Evolutionary conservation across 345 rosid genomes (phyloP).

Genomic region (Garcia nutans): DNA sequence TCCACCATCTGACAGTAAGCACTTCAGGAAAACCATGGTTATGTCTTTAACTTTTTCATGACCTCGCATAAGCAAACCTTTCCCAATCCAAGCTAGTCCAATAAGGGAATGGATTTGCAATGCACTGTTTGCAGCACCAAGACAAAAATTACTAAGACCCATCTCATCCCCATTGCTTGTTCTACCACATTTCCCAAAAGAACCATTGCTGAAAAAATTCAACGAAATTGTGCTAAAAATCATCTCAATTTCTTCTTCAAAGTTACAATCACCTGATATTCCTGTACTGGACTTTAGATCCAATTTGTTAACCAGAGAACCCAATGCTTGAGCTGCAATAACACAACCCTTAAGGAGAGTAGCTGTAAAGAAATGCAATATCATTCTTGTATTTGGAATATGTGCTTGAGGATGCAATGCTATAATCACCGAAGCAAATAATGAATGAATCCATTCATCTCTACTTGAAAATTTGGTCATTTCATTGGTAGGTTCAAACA

Average conservation of each 20-base stretch:
- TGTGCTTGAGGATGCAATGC: constrained; percentile 57
- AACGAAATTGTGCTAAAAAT: constrained; percentile 40
- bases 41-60: constrained; percentile 69
- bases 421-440: constrained; percentile 71
- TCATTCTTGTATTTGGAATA: constrained; percentile 58
- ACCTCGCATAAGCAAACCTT: constrained; percentile 90
- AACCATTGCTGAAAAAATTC: constrained; percentile 15
- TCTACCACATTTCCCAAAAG: constrained; percentile 30
- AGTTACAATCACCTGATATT: constrained; percentile 38
- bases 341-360: constrained; percentile 55
- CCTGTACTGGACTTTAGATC: constrained; percentile 31
- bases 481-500: constrained; percentile 30
- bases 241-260: constrained; percentile 69
- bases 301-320: constrained; percentile 82
- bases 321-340: constrained; percentile 79
- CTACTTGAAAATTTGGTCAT: constrained; percentile 38
- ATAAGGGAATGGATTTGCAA: constrained; percentile 54
- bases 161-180: constrained; percentile 32
- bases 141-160: constrained; percentile 35
- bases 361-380: constrained; percentile 43
- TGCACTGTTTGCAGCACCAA: constrained; percentile 34
- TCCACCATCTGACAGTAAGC: constrained; percentile 45
- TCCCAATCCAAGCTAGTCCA: constrained; percentile 93
- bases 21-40: constrained; percentile 51
- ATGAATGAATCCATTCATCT: constrained; percentile 69